Base-by-base conservation (phyloP, 1,284 basidiomycete genomes). In the Paramarasmius palmivorus region DNA sequence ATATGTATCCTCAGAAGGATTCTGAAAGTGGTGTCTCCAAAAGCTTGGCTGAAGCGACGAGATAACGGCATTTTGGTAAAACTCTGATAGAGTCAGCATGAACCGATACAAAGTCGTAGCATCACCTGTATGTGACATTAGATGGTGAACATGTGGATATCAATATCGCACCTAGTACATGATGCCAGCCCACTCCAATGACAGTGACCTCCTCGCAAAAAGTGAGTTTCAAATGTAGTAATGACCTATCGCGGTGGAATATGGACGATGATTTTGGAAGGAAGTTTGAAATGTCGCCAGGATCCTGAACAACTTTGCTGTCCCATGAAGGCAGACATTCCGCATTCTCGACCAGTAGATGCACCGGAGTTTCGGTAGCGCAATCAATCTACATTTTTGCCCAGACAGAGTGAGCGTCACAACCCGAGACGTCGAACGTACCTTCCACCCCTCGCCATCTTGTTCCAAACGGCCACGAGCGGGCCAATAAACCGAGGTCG, bases 181-280 rank as follows among this genome's bases (percentile, higher is more conserved):
- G 70, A 50, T 73, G 63, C 71, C 69, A 72, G 7, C 64, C 61
- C 17, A 73, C 53, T 17, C 68, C 71, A 19, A 73, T 58, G 14
- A 57, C 59, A 0, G 68, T 70, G 52, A 65, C 59, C 0, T 52
- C 25, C 5, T 45, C 48, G 4, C 63, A 55, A 5, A 68, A 36
- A 1, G 65, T 65, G 34, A 71, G 36, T 41, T 68, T 69, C 37
- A 72, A 37, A 32, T 60, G 55, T 23, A 73, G 54, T 12, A 72
- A 58, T 6, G 65, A 57, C 15, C 38, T 48, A 35, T 58, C 55
- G 17, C 10, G 39, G 2, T 15, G 39, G 22, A 2, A 54, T 53
- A 41, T 61, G 59, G 36, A 57, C 54, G 15, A 57, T 37, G 23
- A 41, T 41, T 37, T 17, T 8, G 55, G 52, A 9, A 57, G 51